Conservation (phyloP, 768 basidiomycete genomes). For the Daedaleopsis nitida region DNA sequence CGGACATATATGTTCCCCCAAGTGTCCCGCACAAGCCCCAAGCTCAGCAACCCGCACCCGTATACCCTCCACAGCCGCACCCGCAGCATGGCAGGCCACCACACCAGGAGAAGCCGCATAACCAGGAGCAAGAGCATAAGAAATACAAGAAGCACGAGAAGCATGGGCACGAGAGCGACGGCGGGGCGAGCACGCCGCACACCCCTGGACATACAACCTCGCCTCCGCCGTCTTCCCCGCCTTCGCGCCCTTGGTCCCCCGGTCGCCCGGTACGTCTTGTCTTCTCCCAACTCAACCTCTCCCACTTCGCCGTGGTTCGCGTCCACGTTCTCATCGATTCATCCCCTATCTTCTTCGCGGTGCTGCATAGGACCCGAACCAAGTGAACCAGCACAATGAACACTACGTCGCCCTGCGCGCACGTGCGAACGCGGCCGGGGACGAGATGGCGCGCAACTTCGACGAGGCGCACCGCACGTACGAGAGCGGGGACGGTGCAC, state of each 20-base stretch:
- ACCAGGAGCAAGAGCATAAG: constrained; percentile 8
- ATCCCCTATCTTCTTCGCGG: background rate
- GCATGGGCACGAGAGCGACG: background rate
- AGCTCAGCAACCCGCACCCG: constrained; percentile 11
- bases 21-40: constrained; percentile 20
- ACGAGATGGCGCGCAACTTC: constrained; percentile 73
- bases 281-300: background rate
- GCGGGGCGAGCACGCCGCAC: background rate
- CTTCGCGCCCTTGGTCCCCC: constrained; percentile 18
- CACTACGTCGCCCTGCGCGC: constrained; percentile 73
- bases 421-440: constrained; percentile 77
- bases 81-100: constrained; percentile 8
- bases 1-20: constrained; percentile 23
- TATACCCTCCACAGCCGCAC: constrained; percentile 12
- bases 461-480: constrained; percentile 79
- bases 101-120: constrained; percentile 10
- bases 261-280: constrained; percentile 11
- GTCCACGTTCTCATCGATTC: background rate
- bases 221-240: constrained; percentile 13
- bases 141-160: constrained; percentile 8
- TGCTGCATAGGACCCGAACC: constrained; percentile 49
- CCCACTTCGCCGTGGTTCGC: background rate
- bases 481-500: constrained; percentile 66
- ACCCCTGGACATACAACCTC: background rate
- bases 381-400: constrained; percentile 66